phyloP scores from a whole-genome alignment of 2,329 filamentous ascomycete species.

The Xylaria multiplex region DNA sequence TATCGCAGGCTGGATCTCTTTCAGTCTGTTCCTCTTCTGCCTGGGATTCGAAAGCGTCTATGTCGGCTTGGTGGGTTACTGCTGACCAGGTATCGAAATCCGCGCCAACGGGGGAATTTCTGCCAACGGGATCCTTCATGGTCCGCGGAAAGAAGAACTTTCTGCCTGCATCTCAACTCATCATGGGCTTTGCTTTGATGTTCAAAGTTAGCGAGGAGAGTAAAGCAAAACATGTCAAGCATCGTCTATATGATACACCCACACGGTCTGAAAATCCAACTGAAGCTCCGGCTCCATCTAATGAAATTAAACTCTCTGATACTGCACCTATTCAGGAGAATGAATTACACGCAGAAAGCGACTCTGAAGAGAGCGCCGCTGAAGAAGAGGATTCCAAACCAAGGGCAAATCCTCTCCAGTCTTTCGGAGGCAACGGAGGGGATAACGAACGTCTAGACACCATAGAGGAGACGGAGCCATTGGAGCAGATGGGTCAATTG shows the following conservation, averaged over 20 bases:
- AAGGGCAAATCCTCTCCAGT: conserved; percentile 52
- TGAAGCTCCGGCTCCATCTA: conserved; percentile 22
- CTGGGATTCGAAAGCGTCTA: conserved; percentile 96
- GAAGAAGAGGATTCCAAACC: conserved; percentile 43
- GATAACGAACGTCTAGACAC: conserved; percentile 39
- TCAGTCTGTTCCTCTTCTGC: conserved; percentile 86
- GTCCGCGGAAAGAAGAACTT: conserved; percentile 90
- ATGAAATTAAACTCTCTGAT: conserved; percentile 15
- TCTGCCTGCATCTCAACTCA: conserved; percentile 83
- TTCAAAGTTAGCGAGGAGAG: conserved; percentile 92
- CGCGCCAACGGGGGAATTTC: conserved; percentile 79
- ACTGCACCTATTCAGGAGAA: conserved; percentile 37
- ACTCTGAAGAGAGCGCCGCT: conserved; percentile 42
- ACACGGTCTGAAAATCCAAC: conserved; percentile 30
- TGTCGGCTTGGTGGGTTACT: conserved; percentile 96
- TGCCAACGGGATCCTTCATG: conserved; percentile 81
- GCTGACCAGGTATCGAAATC: conserved; percentile 91
- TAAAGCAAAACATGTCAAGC: conserved; percentile 80
- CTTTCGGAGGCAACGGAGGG: conserved; percentile 42
- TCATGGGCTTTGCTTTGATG: conserved; percentile 87
- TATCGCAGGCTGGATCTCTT: conserved; percentile 88
- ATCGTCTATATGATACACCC: conserved; percentile 59
- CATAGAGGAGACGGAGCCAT: conserved; percentile 37
- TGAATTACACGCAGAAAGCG: conserved; percentile 46
- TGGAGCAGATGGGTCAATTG: conserved; percentile 39